Evolutionary conservation across 495 filamentous ascomycete species (phyloP), one percentile per base, ranked within the genome.

Genomic region (Penicillium bialowiezense): DNA sequence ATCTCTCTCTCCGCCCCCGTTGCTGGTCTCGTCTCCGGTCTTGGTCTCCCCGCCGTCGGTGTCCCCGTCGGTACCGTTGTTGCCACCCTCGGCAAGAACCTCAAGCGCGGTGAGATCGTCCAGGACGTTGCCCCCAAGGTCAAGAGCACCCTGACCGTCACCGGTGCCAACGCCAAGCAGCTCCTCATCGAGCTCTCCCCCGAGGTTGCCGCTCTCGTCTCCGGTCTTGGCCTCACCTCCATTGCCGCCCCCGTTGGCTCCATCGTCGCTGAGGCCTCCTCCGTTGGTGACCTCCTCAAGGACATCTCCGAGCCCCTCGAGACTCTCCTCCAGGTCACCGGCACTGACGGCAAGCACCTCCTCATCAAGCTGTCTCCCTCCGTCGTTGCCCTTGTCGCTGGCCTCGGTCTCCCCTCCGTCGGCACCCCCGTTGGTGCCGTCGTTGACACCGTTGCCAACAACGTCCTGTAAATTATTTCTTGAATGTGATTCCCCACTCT

Each of bases 231-330:
- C 36, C 64, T 71, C 37, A 50, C 54, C 43, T 51, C 54, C 35
- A 52, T 66, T 14, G 57, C 58, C 24, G 53, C 17, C 14, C 52
- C 68, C 44, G 46, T 68, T 20, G 68, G 68, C 42, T 29, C 55
- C 14, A 50, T 71, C 32, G 37, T 71, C 42, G 49, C 47, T 29
- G 60, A 61, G 37, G 67, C 67, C 38, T 54, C 58, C 50, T 54
- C 36, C 53, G 45, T 70, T 21, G 67, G 69, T 54, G 67, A 74
- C 49, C 69, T 74, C 41, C 32, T 74, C 43, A 58, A 58, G 49
- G 61, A 71, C 52, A 41, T 72, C 35, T 56, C 60, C 50, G 38
- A 14, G 28, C 63, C 63, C 51, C 48, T 63, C 26, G 47, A 67
- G 48, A 28, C 60, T 10, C 63, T 71, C 51, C 61, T 74, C 20